Evolutionary conservation across 2,329 filamentous ascomycete genomes (phyloP).

Genomic region (Plectosphaerella plurivora): DNA sequence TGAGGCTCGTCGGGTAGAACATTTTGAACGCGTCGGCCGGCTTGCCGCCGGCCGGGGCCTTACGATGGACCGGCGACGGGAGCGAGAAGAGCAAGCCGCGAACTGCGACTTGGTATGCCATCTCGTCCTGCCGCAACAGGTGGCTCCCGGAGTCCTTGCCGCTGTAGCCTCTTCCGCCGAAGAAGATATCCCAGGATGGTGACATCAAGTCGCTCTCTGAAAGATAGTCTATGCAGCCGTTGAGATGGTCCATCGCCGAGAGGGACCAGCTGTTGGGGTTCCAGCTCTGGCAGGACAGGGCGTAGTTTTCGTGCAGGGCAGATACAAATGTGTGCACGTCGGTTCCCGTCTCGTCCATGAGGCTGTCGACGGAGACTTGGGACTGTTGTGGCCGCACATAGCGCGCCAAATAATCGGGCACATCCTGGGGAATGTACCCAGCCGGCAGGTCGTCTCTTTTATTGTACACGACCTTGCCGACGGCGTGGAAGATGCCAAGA

Average conservation of each 20-base stretch:
- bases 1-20: slow-evolving; percentile 84
- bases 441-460: slow-evolving; percentile 64
- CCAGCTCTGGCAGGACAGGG: slow-evolving; percentile 69
- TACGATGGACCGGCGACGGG: slow-evolving; percentile 79
- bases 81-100: slow-evolving; percentile 81
- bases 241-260: slow-evolving; percentile 71
- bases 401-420: slow-evolving; percentile 52
- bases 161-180: slow-evolving; percentile 51
- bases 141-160: slow-evolving; percentile 62
- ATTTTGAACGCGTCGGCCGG: slow-evolving; percentile 72
- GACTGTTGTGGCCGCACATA: slow-evolving; percentile 59
- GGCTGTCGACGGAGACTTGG: slow-evolving; percentile 63
- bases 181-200: slow-evolving; percentile 65
- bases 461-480: slow-evolving; percentile 95
- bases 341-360: slow-evolving; percentile 92
- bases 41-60: slow-evolving; percentile 38
- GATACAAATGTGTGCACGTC: slow-evolving; percentile 88
- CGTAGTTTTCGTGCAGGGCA: slow-evolving; percentile 90
- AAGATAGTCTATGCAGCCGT: slow-evolving; percentile 79
- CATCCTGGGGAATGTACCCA: slow-evolving; percentile 20
- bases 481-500: slow-evolving; percentile 91
- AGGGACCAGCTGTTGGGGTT: slow-evolving; percentile 40
- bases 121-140: slow-evolving; percentile 83
- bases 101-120: slow-evolving; percentile 87
- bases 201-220: slow-evolving; percentile 86